Conservation (phyloP, 2,329 filamentous ascomycete species). For the Aureobasidium zeae region DNA sequence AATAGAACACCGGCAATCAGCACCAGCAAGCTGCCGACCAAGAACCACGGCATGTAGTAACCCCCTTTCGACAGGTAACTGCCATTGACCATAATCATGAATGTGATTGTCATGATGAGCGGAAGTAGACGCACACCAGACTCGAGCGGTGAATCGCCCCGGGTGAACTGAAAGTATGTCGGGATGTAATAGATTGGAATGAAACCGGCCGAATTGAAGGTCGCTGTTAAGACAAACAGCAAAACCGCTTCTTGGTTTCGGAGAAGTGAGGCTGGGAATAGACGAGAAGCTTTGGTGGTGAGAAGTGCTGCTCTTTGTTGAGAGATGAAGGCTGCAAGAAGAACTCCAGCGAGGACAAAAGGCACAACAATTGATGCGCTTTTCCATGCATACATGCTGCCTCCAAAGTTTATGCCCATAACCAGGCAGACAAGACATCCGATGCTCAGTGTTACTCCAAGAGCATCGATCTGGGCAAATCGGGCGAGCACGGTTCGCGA, state of each 20-base stretch:
- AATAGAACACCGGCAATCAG: no score
- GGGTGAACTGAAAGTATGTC: slow-evolving; percentile 38
- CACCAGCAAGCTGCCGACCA: no score
- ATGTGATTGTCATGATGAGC: slow-evolving; percentile 32
- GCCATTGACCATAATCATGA: slow-evolving; percentile 32
- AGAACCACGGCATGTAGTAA: no score
- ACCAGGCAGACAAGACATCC: no score
- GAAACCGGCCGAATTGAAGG: slow-evolving; percentile 25
- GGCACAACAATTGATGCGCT: neutral
- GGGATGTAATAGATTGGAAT: slow-evolving; percentile 42
- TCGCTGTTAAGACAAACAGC: slow-evolving; percentile 36
- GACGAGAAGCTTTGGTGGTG: neutral
- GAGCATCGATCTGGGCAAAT: no score
- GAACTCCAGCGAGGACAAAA: neutral
- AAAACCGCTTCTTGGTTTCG: slow-evolving; percentile 31
- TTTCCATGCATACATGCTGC: neutral
- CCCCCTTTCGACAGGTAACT: no score
- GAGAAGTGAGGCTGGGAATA: no score
- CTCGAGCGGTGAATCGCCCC: slow-evolving; percentile 34
- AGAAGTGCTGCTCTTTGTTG: neutral
- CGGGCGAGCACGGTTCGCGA: neutral
- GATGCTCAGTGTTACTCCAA: no score
- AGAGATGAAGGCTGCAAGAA: neutral
- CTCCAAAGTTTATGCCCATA: neutral
- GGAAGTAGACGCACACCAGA: slow-evolving; percentile 37